Conservation (phyloP, 2,329 filamentous ascomycete genomes). For the Aspergillus hiratsukae region DNA sequence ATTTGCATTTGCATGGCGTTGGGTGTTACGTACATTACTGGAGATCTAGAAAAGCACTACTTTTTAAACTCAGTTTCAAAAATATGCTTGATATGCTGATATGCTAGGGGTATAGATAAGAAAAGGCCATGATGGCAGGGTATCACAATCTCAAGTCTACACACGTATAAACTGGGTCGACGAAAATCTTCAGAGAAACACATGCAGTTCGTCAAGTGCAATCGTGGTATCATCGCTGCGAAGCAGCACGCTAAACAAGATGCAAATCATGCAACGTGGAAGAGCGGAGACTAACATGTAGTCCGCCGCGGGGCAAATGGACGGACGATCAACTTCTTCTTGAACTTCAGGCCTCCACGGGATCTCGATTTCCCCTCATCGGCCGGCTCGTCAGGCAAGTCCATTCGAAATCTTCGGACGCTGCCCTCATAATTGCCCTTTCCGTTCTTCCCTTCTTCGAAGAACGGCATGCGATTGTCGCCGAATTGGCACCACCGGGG, state of each 20-base stretch:
- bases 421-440: conserved; percentile 41
- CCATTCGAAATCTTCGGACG: conserved; percentile 44
- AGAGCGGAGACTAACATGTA: background rate
- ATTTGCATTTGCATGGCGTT: conserved; percentile 11
- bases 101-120: background rate
- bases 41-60: background rate
- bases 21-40: background rate
- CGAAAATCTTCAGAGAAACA: background rate
- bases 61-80: background rate
- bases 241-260: background rate
- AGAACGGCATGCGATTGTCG: conserved; percentile 36
- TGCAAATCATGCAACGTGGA: too few species aligned
- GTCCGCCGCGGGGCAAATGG: background rate
- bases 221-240: background rate
- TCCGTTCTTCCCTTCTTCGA: conserved; percentile 34
- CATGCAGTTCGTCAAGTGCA: background rate
- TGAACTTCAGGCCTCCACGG: conserved; percentile 9
- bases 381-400: conserved; percentile 32
- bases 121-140: conserved; percentile 2
- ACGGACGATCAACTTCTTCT: conserved; percentile 9
- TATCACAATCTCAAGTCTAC: conserved; percentile 4
- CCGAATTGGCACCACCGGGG: conserved; percentile 37
- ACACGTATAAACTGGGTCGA: background rate
- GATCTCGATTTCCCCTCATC: background rate
- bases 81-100: background rate